These are phyloP conservation scores for Penicillium mononematosum DNA, from an alignment of 495 filamentous ascomycete genomes.

Conservation along the genomic window DNA sequence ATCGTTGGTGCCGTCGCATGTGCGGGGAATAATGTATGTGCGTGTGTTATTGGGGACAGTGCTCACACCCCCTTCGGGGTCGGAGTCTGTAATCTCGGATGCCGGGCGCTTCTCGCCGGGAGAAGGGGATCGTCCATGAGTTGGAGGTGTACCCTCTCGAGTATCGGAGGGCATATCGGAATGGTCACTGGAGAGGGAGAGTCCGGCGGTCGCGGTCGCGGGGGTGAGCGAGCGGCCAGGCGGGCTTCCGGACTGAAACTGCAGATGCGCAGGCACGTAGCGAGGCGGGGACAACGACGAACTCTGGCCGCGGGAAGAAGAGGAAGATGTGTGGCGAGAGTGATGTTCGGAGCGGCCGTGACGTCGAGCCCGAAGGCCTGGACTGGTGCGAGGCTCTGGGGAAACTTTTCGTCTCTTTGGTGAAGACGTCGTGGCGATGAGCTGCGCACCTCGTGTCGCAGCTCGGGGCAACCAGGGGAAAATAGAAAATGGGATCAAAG, in stretches of 20 bases:
- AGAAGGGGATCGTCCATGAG: slow-evolving; percentile 45
- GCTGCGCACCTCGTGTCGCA: slow-evolving; percentile 59
- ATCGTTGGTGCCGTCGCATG: slow-evolving; percentile 24
- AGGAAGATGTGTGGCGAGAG: slow-evolving; percentile 34
- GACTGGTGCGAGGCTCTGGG: slow-evolving; percentile 50
- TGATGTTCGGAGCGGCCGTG: slow-evolving; percentile 37
- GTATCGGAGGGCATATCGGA: slow-evolving; percentile 51
- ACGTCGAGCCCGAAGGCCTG: slow-evolving; percentile 39
- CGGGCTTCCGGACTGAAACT: slow-evolving; percentile 49
- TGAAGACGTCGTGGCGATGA: slow-evolving; percentile 83
- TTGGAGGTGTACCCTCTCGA: slow-evolving; percentile 26
- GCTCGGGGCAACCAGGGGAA: slow-evolving; percentile 37
- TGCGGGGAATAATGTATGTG: slow-evolving; percentile 16
- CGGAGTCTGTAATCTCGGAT: slow-evolving; percentile 45
- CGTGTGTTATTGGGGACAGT: slow-evolving; percentile 13
- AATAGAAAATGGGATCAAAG: slow-evolving; percentile 15
- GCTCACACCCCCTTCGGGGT: slow-evolving; percentile 29
- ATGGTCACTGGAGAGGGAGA: slow-evolving; percentile 65
- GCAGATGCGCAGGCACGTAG: slow-evolving; percentile 60
- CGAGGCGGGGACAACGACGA: slow-evolving; percentile 44
- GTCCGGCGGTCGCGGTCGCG: slow-evolving; percentile 68
- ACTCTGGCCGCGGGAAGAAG: slow-evolving; percentile 32
- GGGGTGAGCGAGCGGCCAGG: slow-evolving; percentile 44
- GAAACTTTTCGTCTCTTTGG: slow-evolving; percentile 85
- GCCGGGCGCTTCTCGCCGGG: slow-evolving; percentile 54